Evolutionary conservation across 805 yeast genomes (phyloP), one percentile per base, ranked within the genome.

Genomic region (Saturnispora saitoi): DNA sequence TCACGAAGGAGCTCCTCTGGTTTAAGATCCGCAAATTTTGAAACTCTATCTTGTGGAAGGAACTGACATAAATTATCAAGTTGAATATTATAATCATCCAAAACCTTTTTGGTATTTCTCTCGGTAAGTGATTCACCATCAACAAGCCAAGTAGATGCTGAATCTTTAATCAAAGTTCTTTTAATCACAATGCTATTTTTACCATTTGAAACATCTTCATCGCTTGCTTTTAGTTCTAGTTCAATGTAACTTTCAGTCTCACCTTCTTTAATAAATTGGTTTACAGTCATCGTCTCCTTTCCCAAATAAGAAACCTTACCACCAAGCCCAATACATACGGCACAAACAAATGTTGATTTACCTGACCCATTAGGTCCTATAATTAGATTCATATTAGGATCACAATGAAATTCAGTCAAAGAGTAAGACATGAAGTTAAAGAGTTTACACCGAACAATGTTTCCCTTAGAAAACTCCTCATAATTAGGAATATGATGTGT

Each of bases 321-420:
- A 1, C 83, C 91, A 15, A 93, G 67, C 0, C 96, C 95, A 31
- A 93, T 70, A 60, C 95, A 91, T 1, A 91, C 78, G 0, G 96
- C 98, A 51, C 96, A 86, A 4, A 93, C 90, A 58, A 93, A 78
- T 0, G 98, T 88, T 34, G 93, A 82, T 59, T 93, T 93, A 6
- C 99, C 99, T 0, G 95, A 78, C 32, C 99, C 99, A 62, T 93
- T 93, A 11, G 97, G 97, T 0, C 97, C 99, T 47, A 93, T 83
- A 50, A 93, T 85, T 82, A 93, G 79, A 61, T 93, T 93, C 60
- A 93, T 71, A 2, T 82, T 72, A 0, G 97, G 96, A 0, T 91
- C 84, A 49, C 91, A 73, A 36, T 73, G 71, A 64, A 87, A 88
- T 63, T 83, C 89, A 0, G 86, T 80, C 42, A 75, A 65, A 1